Evolutionary conservation across 2,329 filamentous ascomycete genomes (phyloP).

Genomic region (Pseudocercospora ulei): DNA sequence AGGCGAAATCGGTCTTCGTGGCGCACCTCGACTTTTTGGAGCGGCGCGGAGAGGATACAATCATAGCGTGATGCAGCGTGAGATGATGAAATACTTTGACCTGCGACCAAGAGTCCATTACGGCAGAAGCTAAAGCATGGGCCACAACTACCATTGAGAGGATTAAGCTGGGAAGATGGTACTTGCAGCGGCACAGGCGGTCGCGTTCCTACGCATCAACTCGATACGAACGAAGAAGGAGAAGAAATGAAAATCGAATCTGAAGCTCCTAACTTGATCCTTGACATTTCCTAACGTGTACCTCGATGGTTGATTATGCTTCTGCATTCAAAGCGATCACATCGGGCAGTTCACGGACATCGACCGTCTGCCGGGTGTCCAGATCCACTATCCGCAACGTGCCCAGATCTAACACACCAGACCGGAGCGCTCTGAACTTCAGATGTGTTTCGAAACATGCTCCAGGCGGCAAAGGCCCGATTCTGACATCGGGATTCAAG

Average conservation of each 20-base stretch:
- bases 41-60: background rate
- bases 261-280: slow-evolving; percentile 1
- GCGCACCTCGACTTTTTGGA: background rate
- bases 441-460: slow-evolving; percentile 66
- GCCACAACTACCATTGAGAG: background rate
- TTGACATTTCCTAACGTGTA: background rate
- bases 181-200: slow-evolving; percentile 6
- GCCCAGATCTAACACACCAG: slow-evolving; percentile 61
- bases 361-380: slow-evolving; percentile 63
- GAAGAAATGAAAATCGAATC: background rate
- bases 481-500: slow-evolving; percentile 61
- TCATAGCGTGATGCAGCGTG: slow-evolving; percentile 1
- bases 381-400: slow-evolving; percentile 64
- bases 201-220: slow-evolving; percentile 2
- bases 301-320: background rate
- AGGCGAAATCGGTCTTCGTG: background rate
- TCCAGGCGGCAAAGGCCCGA: slow-evolving; percentile 61
- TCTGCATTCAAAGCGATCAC: slow-evolving; percentile 43
- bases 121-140: background rate
- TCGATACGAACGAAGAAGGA: slow-evolving; percentile 5
- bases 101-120: background rate
- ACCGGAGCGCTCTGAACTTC: slow-evolving; percentile 57
- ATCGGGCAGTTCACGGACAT: slow-evolving; percentile 63
- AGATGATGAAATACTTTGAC: background rate
- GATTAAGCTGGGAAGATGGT: slow-evolving; percentile 6